phyloP scores from a whole-genome alignment of 2,329 filamentous ascomycete species.

The Cryphonectria carpinicola region DNA sequence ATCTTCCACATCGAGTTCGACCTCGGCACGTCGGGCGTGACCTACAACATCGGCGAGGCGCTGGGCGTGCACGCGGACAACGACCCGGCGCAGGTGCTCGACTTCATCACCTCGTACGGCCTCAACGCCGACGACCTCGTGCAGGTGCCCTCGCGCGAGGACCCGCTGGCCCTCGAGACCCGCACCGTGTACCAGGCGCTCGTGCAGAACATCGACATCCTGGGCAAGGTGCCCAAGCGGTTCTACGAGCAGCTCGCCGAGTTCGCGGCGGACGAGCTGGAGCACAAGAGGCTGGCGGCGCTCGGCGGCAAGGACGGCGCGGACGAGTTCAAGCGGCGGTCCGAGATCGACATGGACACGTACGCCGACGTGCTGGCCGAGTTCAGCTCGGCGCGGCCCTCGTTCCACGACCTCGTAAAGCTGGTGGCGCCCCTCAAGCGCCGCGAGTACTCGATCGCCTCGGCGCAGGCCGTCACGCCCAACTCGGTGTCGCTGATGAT shows the following conservation, averaged over 20 bases:
- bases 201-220: slow-evolving; percentile 92
- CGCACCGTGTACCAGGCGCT: slow-evolving; percentile 93
- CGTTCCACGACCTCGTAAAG: slow-evolving; percentile 84
- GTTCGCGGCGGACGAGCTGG: slow-evolving; percentile 79
- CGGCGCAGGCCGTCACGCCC: slow-evolving; percentile 91
- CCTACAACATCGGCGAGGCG: slow-evolving; percentile 95
- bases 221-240: slow-evolving; percentile 93
- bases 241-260: slow-evolving; percentile 94
- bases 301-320: slow-evolving; percentile 80
- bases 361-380: slow-evolving; percentile 90
- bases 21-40: slow-evolving; percentile 86
- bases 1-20: slow-evolving; percentile 99
- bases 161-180: slow-evolving; percentile 74
- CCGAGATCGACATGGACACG: slow-evolving; percentile 88
- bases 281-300: slow-evolving; percentile 78
- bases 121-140: slow-evolving; percentile 82
- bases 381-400: slow-evolving; percentile 85
- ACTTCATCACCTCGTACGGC: slow-evolving; percentile 90
- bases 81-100: slow-evolving; percentile 73
- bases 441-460: slow-evolving; percentile 98
- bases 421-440: slow-evolving; percentile 93
- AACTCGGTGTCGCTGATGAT: slow-evolving; percentile 93
- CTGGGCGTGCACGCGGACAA: slow-evolving; percentile 97
- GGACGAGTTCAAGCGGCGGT: slow-evolving; percentile 87
- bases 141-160: slow-evolving; percentile 87